Evolutionary conservation across 805 yeast genomes (phyloP), one percentile per base, ranked within the genome.

Genomic region (Wickerhamiella azymoides): DNA sequence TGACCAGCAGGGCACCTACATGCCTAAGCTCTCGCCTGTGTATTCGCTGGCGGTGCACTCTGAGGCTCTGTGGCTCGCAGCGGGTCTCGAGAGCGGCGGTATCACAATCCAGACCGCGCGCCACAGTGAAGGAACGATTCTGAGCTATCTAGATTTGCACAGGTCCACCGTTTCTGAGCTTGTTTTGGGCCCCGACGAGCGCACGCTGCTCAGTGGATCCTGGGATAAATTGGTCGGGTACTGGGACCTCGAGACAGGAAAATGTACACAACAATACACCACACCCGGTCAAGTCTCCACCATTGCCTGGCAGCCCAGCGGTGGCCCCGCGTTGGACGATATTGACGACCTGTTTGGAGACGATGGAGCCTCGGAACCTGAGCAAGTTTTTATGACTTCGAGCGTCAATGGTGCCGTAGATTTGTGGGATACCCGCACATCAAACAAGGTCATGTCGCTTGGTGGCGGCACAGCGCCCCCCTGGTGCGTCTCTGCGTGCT

Each of bases 221-320:
- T 92, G 97, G 98, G 98, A 92, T 64, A 80, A 76, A 61, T 67
- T 73, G 17, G 71, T 89, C 1, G 61, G 77, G 6, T 75, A 79
- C 51, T 89, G 96, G 95, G 98, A 92, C 62, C 67, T 92, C 49
- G 72, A 84, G 52, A 73, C 80, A 0, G 96, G 96, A 1, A 61
- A 66, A 14, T 59, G 68, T 9, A 56, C 68, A 2, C 69, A 69
- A 10, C 60, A 69, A 24, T 84, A 69, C 57, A 54, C 61, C 2
- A 79, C 77, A 1, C 68, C 82, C 0, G 92, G 96, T 2, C 96
- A 92, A 59, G 68, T 89, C 2, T 79, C 94, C 2, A 72, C 78
- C 38, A 58, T 89, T 10, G 82, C 80, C 49, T 82, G 76, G 58
- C 66, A 67, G 50, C 68, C 64, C 2, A 52, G 43, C 50, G 63